Base-by-base conservation (phyloP, 169 alveolate genomes). In the Plasmodium gaboni region DNA sequence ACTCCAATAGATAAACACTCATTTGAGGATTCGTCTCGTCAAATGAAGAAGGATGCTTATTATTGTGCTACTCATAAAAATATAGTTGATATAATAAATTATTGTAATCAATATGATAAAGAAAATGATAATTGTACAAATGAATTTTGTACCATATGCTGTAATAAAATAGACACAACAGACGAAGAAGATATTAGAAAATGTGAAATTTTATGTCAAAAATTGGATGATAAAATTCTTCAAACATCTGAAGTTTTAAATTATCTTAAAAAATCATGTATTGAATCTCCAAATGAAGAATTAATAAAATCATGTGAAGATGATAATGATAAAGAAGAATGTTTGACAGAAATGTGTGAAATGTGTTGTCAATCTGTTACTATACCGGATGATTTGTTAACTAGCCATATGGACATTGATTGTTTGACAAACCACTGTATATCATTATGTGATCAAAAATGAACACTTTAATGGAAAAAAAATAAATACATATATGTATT, bases 281-380 rank as follows among this genome's bases (percentile, higher is more conserved):
- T 68, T 68, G 85, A 83, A 26, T 68, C 55, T 51, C 63, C 91
- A 42, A 83, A 50, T 68, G 83, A 83, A 38, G 57, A 83, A 48
- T 68, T 83, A 28, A 68, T 53, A 57, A 24, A 53, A 46, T 44
- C 74, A 28, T 83, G 91, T 46, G 73, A 83, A 83, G 44, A 28
- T 38, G 91, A 83, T 51, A 51, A 8, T 26, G 46, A 83, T 69
- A 38, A 68, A 55, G 91, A 83, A 17, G 85, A 83, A 28, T 83
- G 91, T 19, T 38, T 83, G 22, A 68, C 73, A 17, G 91, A 83
- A 38, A 83, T 83, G 91, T 83, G 91, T 13, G 85, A 83, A 68
- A 83, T 83, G 91, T 83, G 91, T 38, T 83, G 91, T n/a, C 91
- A 83, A 26, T 83, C 91, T 7, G 64, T 83, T 46, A 60, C 67